These are phyloP conservation scores for Yamagishiella unicocca DNA, from an alignment of 139 green algal species.

Conservation along the genomic window DNA sequence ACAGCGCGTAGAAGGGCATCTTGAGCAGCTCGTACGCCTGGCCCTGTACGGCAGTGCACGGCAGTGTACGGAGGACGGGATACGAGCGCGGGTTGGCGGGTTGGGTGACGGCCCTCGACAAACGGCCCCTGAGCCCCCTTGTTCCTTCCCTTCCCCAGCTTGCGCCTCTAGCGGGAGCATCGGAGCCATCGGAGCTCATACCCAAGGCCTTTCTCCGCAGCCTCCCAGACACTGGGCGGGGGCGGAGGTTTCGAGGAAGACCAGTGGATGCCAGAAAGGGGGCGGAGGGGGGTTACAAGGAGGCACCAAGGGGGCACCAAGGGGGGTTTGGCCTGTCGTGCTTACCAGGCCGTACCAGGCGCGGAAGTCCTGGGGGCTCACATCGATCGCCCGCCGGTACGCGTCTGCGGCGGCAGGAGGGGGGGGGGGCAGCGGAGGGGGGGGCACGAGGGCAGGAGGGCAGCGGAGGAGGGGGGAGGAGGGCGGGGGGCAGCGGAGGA, in stretches of 20 bases:
- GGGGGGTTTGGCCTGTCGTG: not conserved
- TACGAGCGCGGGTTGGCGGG: too few species aligned
- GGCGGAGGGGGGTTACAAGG: too few species aligned
- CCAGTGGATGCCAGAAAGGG: too few species aligned
- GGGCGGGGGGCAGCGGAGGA: not conserved
- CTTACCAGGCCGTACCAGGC: conserved; percentile 92
- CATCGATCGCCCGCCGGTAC: conserved; percentile 87
- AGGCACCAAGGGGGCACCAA: not conserved
- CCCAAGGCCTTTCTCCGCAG: too few species aligned
- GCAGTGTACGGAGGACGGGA: too few species aligned
- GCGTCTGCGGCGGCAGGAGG: conserved; percentile 73
- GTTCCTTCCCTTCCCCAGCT: too few species aligned
- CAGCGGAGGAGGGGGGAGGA: not conserved
- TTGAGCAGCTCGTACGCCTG: conserved; percentile 98
- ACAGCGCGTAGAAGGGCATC: conserved; percentile 71
- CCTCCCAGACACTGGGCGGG: too few species aligned
- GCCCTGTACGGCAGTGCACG: conserved; percentile 70
- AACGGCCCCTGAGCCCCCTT: too few species aligned
- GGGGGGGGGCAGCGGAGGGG: not conserved
- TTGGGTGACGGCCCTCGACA: too few species aligned
- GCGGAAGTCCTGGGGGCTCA: conserved; percentile 93
- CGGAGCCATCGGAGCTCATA: too few species aligned
- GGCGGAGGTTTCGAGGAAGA: too few species aligned
- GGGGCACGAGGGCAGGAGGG: not conserved
- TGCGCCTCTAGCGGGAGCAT: too few species aligned